phyloP scores from a whole-genome alignment of 768 basidiomycete genomes.

The Serendipita sp. region DNA sequence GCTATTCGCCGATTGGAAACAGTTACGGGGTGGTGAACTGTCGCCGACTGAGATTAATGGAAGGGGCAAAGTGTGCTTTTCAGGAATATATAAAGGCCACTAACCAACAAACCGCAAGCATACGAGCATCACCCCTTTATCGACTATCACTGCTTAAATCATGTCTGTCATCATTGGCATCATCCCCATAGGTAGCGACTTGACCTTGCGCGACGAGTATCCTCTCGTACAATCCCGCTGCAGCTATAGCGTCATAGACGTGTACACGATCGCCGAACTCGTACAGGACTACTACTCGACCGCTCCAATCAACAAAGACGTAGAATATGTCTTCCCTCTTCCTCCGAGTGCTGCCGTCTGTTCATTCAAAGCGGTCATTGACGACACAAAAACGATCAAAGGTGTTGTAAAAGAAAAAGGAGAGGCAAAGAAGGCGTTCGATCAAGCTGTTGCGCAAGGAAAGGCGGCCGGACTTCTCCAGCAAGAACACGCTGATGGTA shows the following conservation, averaged over 20 bases:
- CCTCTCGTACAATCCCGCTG: background rate
- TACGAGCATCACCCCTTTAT: too few species aligned
- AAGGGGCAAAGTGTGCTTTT: too few species aligned
- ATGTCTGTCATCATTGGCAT: background rate
- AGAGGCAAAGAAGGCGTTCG: background rate
- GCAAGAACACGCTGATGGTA: background rate
- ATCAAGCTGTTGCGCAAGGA: background rate
- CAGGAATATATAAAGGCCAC: too few species aligned
- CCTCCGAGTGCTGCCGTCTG: conserved; percentile 5
- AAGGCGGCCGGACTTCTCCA: conserved; percentile 1
- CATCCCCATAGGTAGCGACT: background rate
- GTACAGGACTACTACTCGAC: background rate
- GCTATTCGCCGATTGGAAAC: too few species aligned
- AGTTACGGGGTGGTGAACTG: too few species aligned
- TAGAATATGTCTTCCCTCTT: background rate
- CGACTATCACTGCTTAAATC: too few species aligned
- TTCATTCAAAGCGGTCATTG: conserved; percentile 1
- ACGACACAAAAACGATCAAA: background rate
- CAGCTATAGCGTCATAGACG: background rate
- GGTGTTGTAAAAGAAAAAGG: conserved; percentile 5
- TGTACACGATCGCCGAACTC: background rate
- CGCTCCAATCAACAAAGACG: background rate
- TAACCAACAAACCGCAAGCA: too few species aligned
- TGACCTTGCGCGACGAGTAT: background rate
- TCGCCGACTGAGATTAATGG: too few species aligned